phyloP scores from a whole-genome alignment of 2,329 filamentous ascomycete genomes.

The Mycosphaerella arachidis region DNA sequence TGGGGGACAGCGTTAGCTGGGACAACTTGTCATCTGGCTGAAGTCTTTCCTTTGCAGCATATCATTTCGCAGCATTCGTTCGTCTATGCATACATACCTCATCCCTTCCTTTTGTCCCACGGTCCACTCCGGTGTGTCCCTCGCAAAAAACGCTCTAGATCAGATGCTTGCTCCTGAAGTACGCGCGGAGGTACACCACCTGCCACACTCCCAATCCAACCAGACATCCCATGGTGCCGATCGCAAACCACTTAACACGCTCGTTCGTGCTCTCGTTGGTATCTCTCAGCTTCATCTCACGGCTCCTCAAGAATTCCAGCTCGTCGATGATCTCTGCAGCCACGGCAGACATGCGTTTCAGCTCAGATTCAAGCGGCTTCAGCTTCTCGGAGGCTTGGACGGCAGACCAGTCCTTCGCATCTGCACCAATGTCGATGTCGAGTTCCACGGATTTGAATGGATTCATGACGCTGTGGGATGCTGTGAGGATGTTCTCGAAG shows the following conservation, averaged over 20 bases:
- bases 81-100: not conserved
- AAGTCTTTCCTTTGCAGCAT: not conserved
- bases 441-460: constrained; percentile 74
- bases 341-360: constrained; percentile 87
- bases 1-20: not conserved
- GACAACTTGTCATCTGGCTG: not conserved
- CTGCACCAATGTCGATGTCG: constrained; percentile 92
- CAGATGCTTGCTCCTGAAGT: constrained; percentile 73
- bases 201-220: constrained; percentile 91
- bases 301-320: constrained; percentile 88
- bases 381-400: constrained; percentile 97
- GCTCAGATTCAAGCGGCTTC: constrained; percentile 91
- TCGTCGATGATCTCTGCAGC: constrained; percentile 82
- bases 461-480: constrained; percentile 40
- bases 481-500: constrained; percentile 78
- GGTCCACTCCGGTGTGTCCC: not conserved
- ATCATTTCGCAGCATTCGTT: not conserved
- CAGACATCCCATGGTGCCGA: constrained; percentile 87
- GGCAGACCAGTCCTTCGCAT: constrained; percentile 96
- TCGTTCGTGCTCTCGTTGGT: constrained; percentile 99
- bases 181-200: constrained; percentile 93
- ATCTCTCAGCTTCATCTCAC: constrained; percentile 94
- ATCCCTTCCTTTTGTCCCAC: not conserved
- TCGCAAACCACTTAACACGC: constrained; percentile 97
- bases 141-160: constrained; percentile 35